Evolutionary conservation across 768 basidiomycete species (phyloP).

Genomic region (Leccinellum rugosiceps): DNA sequence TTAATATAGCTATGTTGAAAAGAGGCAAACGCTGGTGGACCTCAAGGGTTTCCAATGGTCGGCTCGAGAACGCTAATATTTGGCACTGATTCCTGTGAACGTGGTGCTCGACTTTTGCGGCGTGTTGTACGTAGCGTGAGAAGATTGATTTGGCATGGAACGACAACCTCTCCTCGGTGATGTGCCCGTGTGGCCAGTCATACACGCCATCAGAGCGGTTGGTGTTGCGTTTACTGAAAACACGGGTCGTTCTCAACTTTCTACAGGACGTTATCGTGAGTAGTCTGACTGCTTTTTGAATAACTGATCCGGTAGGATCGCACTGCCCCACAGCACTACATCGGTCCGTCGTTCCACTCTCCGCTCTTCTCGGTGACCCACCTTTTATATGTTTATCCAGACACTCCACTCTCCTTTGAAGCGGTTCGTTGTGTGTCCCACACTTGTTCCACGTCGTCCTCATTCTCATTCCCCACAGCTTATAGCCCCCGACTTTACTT

Average conservation of each 20-base stretch:
- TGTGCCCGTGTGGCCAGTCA: constrained; percentile 75
- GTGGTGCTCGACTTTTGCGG: too few relatives aligned
- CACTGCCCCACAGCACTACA: constrained; percentile 56
- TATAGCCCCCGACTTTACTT: constrained; percentile 82
- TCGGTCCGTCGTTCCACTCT: constrained; percentile 44
- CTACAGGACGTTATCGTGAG: constrained; percentile 60
- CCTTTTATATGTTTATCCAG: constrained; percentile 35
- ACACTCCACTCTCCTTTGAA: constrained; percentile 81
- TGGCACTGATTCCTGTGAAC: too few relatives aligned
- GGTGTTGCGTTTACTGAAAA: background rate
- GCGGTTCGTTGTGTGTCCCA: constrained; percentile 47
- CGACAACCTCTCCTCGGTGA: constrained; percentile 42
- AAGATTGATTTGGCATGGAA: constrained; percentile 22
- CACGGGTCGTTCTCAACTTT: constrained; percentile 11
- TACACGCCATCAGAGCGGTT: constrained; percentile 72
- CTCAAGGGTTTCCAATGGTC: too few relatives aligned
- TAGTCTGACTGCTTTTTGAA: background rate
- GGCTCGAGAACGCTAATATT: too few relatives aligned
- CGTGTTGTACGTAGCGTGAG: background rate
- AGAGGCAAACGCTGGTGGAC: background rate
- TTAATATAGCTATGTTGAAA: background rate
- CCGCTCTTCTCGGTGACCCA: constrained; percentile 1
- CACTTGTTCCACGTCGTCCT: constrained; percentile 3
- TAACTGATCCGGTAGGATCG: constrained; percentile 4
- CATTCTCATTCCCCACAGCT: constrained; percentile 45